Conservation (phyloP, 2,329 filamentous ascomycete species). For the Aspergillus sp. region DNA sequence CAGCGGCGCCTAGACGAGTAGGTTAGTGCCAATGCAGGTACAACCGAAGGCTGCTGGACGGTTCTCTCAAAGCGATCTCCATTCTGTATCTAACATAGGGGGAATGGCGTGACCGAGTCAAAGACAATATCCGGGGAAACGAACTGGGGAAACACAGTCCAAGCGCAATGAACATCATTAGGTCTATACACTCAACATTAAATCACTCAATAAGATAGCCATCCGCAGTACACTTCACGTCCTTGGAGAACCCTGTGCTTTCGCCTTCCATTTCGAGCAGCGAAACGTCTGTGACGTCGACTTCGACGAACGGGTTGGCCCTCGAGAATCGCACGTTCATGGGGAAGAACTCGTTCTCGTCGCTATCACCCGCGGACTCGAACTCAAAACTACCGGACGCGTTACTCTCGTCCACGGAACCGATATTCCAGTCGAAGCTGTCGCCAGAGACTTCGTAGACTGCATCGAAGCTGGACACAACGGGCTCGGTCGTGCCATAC, state of each 20-base stretch:
- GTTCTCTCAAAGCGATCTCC: too few relatives aligned
- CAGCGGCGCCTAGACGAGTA: neutral
- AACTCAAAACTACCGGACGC: constrained; percentile 86
- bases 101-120: constrained; percentile 1
- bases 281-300: constrained; percentile 59
- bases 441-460: constrained; percentile 90
- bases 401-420: constrained; percentile 73
- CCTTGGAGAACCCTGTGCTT: constrained; percentile 36
- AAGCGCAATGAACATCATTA: constrained; percentile 34
- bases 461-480: constrained; percentile 86
- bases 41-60: too few relatives aligned
- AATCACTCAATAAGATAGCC: constrained; percentile 37
- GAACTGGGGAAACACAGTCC: constrained; percentile 17
- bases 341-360: constrained; percentile 95
- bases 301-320: constrained; percentile 75
- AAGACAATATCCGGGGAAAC: constrained; percentile 9
- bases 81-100: too few relatives aligned
- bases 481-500: constrained; percentile 73
- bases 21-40: neutral
- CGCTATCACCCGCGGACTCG: constrained; percentile 71
- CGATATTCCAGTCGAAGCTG: constrained; percentile 87
- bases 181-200: constrained; percentile 23
- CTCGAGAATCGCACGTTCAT: constrained; percentile 90
- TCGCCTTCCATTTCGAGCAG: constrained; percentile 38
- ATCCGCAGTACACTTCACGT: constrained; percentile 36